Percentiles rank a stretch among this genome's conserved stretches.
phyloP scores from a whole-genome alignment of 2,329 filamentous ascomycete species.

The Sordariomycetes sp. region DNA sequence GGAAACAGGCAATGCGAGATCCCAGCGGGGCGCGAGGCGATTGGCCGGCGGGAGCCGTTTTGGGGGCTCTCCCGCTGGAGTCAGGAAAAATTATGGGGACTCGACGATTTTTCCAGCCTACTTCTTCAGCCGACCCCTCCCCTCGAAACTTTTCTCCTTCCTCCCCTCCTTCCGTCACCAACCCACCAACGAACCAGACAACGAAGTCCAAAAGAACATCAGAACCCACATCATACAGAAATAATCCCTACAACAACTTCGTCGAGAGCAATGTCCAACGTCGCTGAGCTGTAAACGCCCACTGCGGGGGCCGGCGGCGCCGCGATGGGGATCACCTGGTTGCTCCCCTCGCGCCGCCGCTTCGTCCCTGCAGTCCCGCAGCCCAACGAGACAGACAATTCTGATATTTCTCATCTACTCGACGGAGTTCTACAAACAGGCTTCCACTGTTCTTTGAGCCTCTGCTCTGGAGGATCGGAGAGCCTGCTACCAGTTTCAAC shows the following conservation, averaged over 20 bases:
- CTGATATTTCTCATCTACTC: constrained; percentile 38
- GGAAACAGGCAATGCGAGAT: not conserved
- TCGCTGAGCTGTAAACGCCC: constrained; percentile 88
- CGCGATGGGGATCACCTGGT: not conserved
- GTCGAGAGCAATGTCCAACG: constrained; percentile 64
- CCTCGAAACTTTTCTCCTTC: constrained; percentile 6
- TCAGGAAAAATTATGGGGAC: not conserved
- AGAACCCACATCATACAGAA: constrained; percentile 20
- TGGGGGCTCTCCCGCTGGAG: not conserved
- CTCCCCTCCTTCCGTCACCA: constrained; percentile 6
- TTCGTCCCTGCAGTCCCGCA: constrained; percentile 64
- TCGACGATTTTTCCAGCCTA: constrained; percentile 3
- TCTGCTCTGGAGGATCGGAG: constrained; percentile 2
- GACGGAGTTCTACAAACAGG: constrained; percentile 51
- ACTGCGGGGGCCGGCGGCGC: constrained; percentile 48
- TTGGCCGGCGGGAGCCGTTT: not conserved
- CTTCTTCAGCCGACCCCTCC: constrained; percentile 5
- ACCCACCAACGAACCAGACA: constrained; percentile 35
- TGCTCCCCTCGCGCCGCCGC: not conserved
- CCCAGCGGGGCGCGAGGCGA: not conserved
- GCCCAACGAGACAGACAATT: constrained; percentile 61
- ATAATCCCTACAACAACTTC: constrained; percentile 38
- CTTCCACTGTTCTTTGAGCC: constrained; percentile 19
- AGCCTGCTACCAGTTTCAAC: constrained; percentile 4
- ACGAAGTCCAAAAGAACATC: constrained; percentile 42